Percentiles rank a stretch among this genome's conserved stretches.
Evolutionary conservation across 768 basidiomycete species (phyloP).

Genomic region (Naematelia encephala): DNA sequence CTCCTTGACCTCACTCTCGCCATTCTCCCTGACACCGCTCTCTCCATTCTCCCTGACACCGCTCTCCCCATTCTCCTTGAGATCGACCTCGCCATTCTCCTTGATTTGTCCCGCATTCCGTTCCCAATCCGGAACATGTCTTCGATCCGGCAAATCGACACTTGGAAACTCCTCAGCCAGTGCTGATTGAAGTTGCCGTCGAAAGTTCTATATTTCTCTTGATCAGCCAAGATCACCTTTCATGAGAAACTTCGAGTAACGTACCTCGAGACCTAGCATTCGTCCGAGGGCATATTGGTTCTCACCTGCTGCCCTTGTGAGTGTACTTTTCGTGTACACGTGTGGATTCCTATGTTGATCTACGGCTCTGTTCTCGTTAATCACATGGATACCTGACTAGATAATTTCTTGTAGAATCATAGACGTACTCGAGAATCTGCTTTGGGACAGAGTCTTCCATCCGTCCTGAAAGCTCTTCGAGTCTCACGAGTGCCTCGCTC

Average conservation of each 20-base stretch:
- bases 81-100: too few species aligned
- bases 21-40: neutral
- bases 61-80: neutral
- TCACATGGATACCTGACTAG: neutral
- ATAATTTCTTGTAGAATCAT: neutral
- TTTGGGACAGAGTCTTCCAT: slow-evolving; percentile 37
- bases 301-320: slow-evolving; percentile 35
- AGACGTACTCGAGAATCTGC: slow-evolving; percentile 41
- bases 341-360: slow-evolving; percentile 34
- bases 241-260: slow-evolving; percentile 4
- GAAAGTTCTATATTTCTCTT: slow-evolving; percentile 25
- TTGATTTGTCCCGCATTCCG: neutral
- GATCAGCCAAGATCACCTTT: neutral
- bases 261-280: slow-evolving; percentile 39
- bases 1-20: neutral
- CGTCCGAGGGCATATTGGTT: slow-evolving; percentile 42
- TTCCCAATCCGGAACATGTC: slow-evolving; percentile 13
- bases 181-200: slow-evolving; percentile 31
- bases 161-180: slow-evolving; percentile 30
- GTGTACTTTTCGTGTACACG: slow-evolving; percentile 33
- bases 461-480: slow-evolving; percentile 18
- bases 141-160: slow-evolving; percentile 31
- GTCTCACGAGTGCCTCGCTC: slow-evolving; percentile 22
- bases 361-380: neutral
- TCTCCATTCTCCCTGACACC: too few species aligned